Evolutionary conservation across 2,329 filamentous ascomycete species (phyloP).

Genomic region (Epichloe amarillans): DNA sequence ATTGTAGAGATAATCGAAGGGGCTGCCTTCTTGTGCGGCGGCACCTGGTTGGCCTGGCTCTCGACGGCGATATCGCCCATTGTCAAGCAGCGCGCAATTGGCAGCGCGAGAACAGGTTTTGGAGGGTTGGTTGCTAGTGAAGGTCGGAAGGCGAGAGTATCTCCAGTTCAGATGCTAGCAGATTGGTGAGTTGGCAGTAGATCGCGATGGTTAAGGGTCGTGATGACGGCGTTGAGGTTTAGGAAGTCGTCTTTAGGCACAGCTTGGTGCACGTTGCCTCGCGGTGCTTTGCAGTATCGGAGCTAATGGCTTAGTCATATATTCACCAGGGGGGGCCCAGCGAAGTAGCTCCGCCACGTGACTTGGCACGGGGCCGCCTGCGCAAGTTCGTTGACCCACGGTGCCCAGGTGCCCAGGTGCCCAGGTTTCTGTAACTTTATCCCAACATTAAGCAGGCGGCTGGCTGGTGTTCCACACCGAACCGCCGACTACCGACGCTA

Average conservation of each 20-base stretch:
- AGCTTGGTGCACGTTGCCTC: constrained; percentile 2
- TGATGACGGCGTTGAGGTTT: not conserved
- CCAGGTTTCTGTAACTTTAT: too few species aligned
- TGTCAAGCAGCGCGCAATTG: constrained; percentile 13
- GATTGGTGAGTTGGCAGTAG: not conserved
- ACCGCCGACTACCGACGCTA: too few species aligned
- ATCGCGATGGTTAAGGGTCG: not conserved
- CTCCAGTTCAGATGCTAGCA: not conserved
- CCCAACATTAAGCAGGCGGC: too few species aligned
- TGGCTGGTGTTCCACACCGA: too few species aligned
- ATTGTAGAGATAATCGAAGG: constrained; percentile 74
- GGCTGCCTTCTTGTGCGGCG: constrained; percentile 69
- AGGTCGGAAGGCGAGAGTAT: not conserved
- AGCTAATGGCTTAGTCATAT: constrained; percentile 5
- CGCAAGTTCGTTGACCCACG: not conserved
- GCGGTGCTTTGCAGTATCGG: not conserved
- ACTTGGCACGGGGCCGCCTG: not conserved
- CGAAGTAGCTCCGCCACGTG: not conserved
- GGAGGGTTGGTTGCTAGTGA: not conserved
- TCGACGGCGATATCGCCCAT: constrained; percentile 89
- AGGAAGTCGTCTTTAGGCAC: too few species aligned
- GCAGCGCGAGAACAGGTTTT: not conserved
- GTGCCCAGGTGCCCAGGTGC: too few species aligned
- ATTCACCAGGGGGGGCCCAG: fast-evolving
- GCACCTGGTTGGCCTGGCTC: constrained; percentile 58